Percentiles rank a stretch among this genome's conserved stretches.
Evolutionary conservation across 2,329 filamentous ascomycete genomes (phyloP).

Genomic region (Lasiodiplodia gonubiensis): DNA sequence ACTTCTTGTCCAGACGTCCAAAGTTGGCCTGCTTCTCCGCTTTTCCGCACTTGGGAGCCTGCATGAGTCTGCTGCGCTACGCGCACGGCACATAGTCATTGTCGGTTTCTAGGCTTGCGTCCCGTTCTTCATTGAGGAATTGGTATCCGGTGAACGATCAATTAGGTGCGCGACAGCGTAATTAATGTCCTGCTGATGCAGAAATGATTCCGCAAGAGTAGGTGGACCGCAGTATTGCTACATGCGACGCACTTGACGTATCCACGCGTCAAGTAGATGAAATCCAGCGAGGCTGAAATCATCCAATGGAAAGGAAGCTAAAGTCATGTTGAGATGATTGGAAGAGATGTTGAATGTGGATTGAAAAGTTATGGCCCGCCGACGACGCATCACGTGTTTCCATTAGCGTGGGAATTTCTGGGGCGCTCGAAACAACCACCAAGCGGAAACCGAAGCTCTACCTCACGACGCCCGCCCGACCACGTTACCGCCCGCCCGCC

Average conservation of each 20-base stretch:
- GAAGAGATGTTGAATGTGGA: background rate
- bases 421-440: background rate
- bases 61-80: background rate
- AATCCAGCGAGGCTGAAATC: background rate
- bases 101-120: background rate
- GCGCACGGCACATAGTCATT: background rate
- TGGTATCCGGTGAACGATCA: background rate
- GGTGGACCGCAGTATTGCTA: background rate
- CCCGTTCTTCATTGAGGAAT: background rate
- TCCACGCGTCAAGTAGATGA: background rate
- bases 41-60: background rate
- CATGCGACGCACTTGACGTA: background rate
- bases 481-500: background rate
- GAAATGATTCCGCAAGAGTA: background rate
- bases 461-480: background rate
- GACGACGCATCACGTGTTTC: background rate
- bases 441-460: background rate
- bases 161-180: background rate
- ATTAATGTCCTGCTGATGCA: background rate
- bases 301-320: background rate
- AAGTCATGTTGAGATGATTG: background rate
- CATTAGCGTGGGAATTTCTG: conserved; percentile 23
- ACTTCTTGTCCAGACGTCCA: background rate
- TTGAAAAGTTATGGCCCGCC: background rate
- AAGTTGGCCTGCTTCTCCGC: background rate